These are phyloP conservation scores for Mycena belliarum DNA, from an alignment of 768 basidiomycete species.

Conservation along the genomic window DNA sequence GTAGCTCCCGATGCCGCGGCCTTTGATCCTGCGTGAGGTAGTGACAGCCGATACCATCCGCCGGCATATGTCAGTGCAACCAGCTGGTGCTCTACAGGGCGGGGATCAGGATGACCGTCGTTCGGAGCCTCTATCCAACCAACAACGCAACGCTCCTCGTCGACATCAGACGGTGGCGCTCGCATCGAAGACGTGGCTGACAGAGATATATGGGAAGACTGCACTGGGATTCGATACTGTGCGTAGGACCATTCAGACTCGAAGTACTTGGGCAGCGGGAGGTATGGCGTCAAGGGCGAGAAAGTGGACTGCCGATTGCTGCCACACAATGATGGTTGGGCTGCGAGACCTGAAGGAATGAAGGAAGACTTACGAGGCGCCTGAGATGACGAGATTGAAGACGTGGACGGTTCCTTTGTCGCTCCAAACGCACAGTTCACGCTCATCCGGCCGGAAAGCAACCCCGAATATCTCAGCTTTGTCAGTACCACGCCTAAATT, in stretches of 20 bases:
- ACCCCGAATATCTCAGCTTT: constrained; percentile 91
- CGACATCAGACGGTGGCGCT: constrained; percentile 60
- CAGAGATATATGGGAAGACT: constrained; percentile 79
- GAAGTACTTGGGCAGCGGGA: constrained; percentile 88
- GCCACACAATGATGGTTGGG: constrained; percentile 1
- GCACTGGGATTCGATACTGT: constrained; percentile 84
- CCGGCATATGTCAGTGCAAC: constrained; percentile 85
- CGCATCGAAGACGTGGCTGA: constrained; percentile 62
- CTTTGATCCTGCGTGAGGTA: constrained; percentile 44
- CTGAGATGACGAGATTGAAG: constrained; percentile 72
- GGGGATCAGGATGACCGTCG: constrained; percentile 33
- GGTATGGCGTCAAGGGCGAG: constrained; percentile 75
- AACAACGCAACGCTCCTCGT: constrained; percentile 84
- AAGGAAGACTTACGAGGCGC: constrained; percentile 56
- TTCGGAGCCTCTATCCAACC: constrained; percentile 73
- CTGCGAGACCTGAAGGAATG: neutral
- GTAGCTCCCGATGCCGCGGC: constrained; percentile 5
- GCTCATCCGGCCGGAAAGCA: constrained; percentile 83
- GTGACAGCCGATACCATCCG: constrained; percentile 86
- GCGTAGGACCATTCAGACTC: constrained; percentile 97
- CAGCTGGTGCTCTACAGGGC: constrained; percentile 63
- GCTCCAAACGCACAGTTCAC: constrained; percentile 88
- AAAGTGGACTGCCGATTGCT: constrained; percentile 87
- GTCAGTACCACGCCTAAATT: constrained; percentile 85
- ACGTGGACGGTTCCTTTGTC: constrained; percentile 95